Conservation (phyloP, 2,329 filamentous ascomycete genomes). For the Diaporthe ampelina region DNA sequence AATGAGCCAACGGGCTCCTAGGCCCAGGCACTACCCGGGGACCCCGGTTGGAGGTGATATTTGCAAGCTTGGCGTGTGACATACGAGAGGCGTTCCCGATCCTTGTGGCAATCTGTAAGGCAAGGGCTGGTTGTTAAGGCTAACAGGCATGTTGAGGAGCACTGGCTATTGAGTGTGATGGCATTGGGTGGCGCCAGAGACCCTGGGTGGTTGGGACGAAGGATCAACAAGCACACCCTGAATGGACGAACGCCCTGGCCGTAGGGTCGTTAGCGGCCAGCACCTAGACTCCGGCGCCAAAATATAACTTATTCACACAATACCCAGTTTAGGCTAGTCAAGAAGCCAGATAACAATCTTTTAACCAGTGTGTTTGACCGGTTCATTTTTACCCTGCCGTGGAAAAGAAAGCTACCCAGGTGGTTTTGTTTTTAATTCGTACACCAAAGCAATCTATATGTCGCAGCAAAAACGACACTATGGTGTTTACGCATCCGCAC, state of each 20-base stretch:
- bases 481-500: background rate
- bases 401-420: no score
- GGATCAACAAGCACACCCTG: constrained; percentile 17
- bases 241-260: background rate
- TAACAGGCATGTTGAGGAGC: background rate
- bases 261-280: constrained; percentile 1
- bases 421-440: no score
- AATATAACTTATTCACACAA: background rate
- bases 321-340: no score
- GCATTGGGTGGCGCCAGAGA: background rate
- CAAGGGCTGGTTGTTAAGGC: background rate
- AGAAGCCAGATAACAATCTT: no score
- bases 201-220: background rate
- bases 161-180: no score
- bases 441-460: no score
- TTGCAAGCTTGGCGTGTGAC: constrained; percentile 1
- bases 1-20: background rate
- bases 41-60: background rate
- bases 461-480: no score
- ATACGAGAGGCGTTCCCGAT: background rate
- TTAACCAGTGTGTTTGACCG: background rate
- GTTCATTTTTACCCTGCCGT: no score
- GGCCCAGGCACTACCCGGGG: background rate
- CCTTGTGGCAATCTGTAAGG: background rate
- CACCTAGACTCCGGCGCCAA: background rate